These are phyloP conservation scores for Trichoderma sp. DNA, from an alignment of 2,329 filamentous ascomycete genomes.

Conservation along the genomic window DNA sequence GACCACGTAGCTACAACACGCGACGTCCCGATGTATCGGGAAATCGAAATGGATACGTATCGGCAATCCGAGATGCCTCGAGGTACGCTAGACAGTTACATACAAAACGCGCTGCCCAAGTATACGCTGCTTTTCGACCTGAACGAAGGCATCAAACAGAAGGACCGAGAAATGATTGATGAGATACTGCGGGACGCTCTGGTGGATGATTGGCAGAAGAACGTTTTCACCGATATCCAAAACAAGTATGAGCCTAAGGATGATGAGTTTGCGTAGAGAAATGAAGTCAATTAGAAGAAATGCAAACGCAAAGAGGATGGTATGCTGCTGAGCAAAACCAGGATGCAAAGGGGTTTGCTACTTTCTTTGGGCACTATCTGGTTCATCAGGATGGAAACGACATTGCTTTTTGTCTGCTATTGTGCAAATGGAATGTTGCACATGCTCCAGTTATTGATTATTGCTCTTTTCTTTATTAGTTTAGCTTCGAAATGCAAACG, in stretches of 20 bases:
- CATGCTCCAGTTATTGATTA: background rate
- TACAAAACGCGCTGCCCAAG: no score
- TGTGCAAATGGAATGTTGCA: background rate
- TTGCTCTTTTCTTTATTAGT: background rate
- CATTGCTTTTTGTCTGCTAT: background rate
- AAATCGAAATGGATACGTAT: constrained; percentile 64
- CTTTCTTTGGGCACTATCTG: background rate
- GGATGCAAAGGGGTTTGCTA: background rate
- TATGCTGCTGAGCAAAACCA: background rate
- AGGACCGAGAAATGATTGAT: constrained; percentile 79
- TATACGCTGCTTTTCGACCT: constrained; percentile 75
- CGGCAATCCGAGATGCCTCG: no score
- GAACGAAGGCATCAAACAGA: constrained; percentile 70
- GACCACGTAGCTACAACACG: constrained; percentile 79
- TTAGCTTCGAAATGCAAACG: background rate
- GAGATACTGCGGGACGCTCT: constrained; percentile 65
- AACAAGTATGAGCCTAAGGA: constrained; percentile 56
- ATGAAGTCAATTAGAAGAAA: background rate
- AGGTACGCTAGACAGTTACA: no score
- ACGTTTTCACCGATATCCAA: constrained; percentile 53
- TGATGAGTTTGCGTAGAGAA: constrained; percentile 45
- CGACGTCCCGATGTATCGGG: constrained; percentile 79
- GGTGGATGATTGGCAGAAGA: constrained; percentile 97
- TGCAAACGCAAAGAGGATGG: background rate
- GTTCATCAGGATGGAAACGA: background rate